These are phyloP conservation scores for Lodderomyces oxycetoniae DNA, from an alignment of 1,139 yeast genomes.

Conservation along the genomic window DNA sequence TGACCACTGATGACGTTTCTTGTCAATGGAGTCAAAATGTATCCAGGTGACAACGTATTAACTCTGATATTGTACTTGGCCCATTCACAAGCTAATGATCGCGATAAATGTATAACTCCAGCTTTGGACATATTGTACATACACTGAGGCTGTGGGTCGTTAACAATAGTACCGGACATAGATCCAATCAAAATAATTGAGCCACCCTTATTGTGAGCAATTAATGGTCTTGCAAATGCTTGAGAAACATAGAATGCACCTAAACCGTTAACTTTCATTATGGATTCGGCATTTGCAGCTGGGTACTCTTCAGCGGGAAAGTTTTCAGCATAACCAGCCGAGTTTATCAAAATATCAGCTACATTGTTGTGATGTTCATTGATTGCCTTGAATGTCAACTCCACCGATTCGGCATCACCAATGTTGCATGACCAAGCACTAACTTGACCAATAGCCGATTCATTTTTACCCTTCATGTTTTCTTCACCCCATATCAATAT, in stretches of 20 bases:
- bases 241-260: slow-evolving; percentile 69
- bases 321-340: slow-evolving; percentile 85
- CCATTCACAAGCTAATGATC: slow-evolving; percentile 51
- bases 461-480: slow-evolving; percentile 37
- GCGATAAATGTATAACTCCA: slow-evolving; percentile 45
- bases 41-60: slow-evolving; percentile 45
- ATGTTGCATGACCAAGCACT: slow-evolving; percentile 76
- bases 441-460: slow-evolving; percentile 43
- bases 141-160: slow-evolving; percentile 48
- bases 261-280: slow-evolving; percentile 67
- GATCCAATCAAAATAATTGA: slow-evolving; percentile 45
- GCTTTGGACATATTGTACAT: slow-evolving; percentile 52
- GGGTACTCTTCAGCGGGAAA: slow-evolving; percentile 77
- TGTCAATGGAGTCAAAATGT: slow-evolving; percentile 47
- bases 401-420: slow-evolving; percentile 60
- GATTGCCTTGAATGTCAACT: slow-evolving; percentile 47
- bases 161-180: slow-evolving; percentile 48
- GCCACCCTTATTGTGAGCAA: slow-evolving; percentile 49
- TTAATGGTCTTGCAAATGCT: slow-evolving; percentile 63
- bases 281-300: slow-evolving; percentile 59
- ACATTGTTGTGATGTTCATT: slow-evolving; percentile 54
- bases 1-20: slow-evolving; percentile 43
- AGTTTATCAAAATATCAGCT: slow-evolving; percentile 63
- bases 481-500: slow-evolving; percentile 52
- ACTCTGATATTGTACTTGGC: slow-evolving; percentile 48